Conservation (phyloP, 176 grass and related monocot genomes). For the Themeda triandra region DNA sequence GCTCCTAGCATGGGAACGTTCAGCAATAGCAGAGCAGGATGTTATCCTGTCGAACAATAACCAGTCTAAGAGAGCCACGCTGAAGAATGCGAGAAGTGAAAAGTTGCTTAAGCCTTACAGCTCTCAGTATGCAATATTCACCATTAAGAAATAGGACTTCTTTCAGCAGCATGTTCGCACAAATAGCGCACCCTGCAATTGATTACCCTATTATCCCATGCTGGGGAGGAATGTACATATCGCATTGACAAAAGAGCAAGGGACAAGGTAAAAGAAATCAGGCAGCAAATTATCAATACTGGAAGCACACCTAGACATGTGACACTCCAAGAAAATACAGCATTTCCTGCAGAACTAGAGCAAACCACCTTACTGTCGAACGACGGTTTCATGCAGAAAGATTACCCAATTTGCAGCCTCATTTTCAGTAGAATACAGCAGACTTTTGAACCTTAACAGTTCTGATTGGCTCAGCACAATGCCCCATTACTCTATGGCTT, state of each 20-base stretch:
- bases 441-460: neutral
- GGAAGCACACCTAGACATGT: constrained; percentile 6
- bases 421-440: constrained; percentile 23
- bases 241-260: no score
- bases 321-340: constrained; percentile 15
- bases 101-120: neutral
- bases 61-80: no score
- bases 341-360: constrained; percentile 14
- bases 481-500: constrained; percentile 55
- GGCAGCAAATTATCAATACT: neutral
- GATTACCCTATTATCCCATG: no score
- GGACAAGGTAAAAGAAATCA: constrained; percentile 1
- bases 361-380: constrained; percentile 20
- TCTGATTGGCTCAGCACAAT: constrained; percentile 14
- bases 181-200: neutral
- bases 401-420: constrained; percentile 8
- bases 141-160: neutral
- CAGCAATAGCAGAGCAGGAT: no score
- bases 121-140: constrained; percentile 30
- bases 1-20: neutral
- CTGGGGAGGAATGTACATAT: no score
- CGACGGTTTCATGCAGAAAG: constrained; percentile 15
- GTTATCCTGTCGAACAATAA: no score
- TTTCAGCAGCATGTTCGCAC: constrained; percentile 3
- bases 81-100: no score